Evolutionary conservation across 2,329 filamentous ascomycete species (phyloP).

Genomic region (Colletotrichum higginsianum): DNA sequence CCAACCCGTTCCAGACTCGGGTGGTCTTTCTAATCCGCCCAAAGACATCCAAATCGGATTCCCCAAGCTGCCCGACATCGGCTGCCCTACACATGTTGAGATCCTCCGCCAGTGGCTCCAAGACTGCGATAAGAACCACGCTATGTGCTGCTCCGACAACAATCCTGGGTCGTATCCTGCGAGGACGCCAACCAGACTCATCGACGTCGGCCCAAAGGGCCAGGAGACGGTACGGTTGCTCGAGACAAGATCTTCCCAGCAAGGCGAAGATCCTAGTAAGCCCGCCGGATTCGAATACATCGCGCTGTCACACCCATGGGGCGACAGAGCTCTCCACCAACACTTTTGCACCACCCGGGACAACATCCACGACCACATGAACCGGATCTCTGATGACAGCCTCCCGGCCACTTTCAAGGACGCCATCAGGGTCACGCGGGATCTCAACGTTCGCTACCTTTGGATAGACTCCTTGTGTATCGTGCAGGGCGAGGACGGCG

Average conservation of each 20-base stretch:
- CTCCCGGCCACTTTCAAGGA: conserved; percentile 39
- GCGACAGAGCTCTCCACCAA: not conserved
- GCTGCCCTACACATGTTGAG: not conserved
- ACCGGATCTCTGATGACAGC: not conserved
- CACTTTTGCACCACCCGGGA: not conserved
- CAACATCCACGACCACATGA: not conserved
- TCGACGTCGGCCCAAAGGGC: not conserved
- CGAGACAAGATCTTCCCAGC: not conserved
- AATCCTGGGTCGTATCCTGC: too few relatives aligned
- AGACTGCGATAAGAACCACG: not conserved
- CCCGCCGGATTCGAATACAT: not conserved
- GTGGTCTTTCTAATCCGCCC: too few relatives aligned
- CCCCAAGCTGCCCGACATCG: not conserved
- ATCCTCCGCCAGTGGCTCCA: not conserved
- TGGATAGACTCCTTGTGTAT: conserved; percentile 45
- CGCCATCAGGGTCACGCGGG: conserved; percentile 21
- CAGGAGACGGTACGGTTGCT: not conserved
- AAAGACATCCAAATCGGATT: conserved; percentile 3
- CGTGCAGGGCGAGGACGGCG: conserved; percentile 41
- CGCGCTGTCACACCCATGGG: conserved; percentile 21
- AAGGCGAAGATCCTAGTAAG: too few relatives aligned
- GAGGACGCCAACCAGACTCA: not conserved
- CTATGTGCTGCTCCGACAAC: too few relatives aligned
- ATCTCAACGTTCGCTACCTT: conserved; percentile 34
- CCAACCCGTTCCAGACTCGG: too few relatives aligned